A percentile compares a stretch with the other conserved stretches of the same genome.
phyloP scores from a whole-genome alignment of 225 moss, liverwort and hornwort species.

The Rhytidiadelphus loreus region DNA sequence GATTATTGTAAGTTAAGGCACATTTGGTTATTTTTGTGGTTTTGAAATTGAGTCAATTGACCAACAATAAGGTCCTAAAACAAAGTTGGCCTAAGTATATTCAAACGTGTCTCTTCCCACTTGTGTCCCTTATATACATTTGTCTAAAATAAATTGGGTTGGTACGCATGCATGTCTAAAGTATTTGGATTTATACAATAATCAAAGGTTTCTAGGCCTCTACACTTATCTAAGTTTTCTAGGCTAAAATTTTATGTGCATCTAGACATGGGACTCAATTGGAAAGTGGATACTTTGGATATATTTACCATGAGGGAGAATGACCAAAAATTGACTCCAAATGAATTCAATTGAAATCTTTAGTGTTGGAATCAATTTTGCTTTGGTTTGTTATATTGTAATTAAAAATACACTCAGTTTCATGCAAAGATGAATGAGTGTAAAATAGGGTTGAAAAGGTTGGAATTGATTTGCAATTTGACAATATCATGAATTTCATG shows the following conservation, averaged over 20 bases:
- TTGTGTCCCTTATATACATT: fast-evolving
- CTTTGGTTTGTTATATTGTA: background rate
- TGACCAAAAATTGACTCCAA: background rate
- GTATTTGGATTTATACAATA: background rate
- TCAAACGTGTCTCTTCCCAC: fast-evolving
- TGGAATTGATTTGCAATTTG: background rate
- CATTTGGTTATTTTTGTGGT: background rate
- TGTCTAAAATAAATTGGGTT: background rate
- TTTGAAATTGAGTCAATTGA: background rate
- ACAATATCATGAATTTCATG: background rate
- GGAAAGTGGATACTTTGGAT: background rate
- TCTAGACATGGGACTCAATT: background rate
- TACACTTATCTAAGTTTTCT: background rate
- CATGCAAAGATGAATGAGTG: background rate
- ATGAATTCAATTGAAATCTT: background rate
- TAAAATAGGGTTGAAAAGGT: background rate
- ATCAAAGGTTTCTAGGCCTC: background rate
- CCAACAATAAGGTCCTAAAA: background rate
- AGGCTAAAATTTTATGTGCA: background rate
- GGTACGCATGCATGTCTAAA: background rate
- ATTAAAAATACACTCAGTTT: background rate
- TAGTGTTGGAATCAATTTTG: background rate
- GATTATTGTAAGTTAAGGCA: background rate
- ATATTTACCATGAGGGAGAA: background rate
- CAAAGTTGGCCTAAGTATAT: fast-evolving